A percentile compares a stretch with the other conserved stretches of the same genome.
These are phyloP conservation scores for Hypoxylon sp. DNA, from an alignment of 2,329 filamentous ascomycete species.

Conservation along the genomic window DNA sequence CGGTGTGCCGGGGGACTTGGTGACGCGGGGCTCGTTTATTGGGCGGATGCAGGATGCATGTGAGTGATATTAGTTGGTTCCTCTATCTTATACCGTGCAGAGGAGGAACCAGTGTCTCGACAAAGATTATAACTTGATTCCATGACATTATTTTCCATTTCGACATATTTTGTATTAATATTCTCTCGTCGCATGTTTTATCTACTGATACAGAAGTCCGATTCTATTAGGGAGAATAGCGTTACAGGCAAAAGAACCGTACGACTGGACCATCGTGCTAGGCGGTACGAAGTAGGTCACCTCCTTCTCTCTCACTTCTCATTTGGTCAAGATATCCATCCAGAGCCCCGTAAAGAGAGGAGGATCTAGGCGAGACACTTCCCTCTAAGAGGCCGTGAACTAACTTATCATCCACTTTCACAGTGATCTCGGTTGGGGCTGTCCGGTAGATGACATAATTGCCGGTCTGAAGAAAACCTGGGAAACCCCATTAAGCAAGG, in stretches of 20 bases:
- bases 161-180: background rate
- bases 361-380: background rate
- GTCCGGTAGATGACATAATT: slow-evolving; percentile 62
- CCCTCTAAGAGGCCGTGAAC: background rate
- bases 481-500: slow-evolving; percentile 64
- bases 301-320: background rate
- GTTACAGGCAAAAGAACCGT: slow-evolving; percentile 33
- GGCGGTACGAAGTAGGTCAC: slow-evolving; percentile 73
- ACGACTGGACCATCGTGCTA: slow-evolving; percentile 73
- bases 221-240: slow-evolving; percentile 24
- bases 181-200: background rate
- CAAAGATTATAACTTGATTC: background rate
- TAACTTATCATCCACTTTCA: slow-evolving; percentile 12
- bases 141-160: background rate
- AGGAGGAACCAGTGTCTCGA: background rate
- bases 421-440: slow-evolving; percentile 66
- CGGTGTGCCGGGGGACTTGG: slow-evolving; percentile 68
- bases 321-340: background rate
- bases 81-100: background rate
- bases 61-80: slow-evolving; percentile 23
- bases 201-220: slow-evolving; percentile 3
- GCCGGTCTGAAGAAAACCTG: slow-evolving; percentile 66
- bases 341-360: background rate
- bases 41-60: slow-evolving; percentile 53
- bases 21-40: slow-evolving; percentile 54